phyloP scores from a whole-genome alignment of 192 early-diverging fungal species.

The Gaertneriomyces sp. region DNA sequence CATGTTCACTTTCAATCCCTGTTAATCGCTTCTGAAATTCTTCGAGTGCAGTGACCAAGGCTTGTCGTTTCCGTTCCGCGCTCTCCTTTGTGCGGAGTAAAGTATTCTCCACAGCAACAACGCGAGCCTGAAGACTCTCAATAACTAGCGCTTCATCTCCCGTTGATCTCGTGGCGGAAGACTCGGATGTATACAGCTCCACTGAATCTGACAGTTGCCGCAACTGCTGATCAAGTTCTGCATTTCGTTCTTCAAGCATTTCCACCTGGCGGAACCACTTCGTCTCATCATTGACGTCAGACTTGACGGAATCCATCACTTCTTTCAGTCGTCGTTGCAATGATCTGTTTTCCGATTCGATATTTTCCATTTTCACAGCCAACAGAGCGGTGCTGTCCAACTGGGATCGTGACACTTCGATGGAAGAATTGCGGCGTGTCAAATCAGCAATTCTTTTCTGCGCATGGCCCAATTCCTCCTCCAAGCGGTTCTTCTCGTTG shows the following conservation, averaged over 20 bases:
- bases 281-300: neutral
- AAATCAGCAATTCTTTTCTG: slow-evolving; percentile 8
- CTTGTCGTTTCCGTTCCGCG: slow-evolving; percentile 21
- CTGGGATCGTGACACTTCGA: too few relatives aligned
- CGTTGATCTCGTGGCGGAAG: neutral
- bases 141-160: slow-evolving; percentile 6
- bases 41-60: slow-evolving; percentile 5
- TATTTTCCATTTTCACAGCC: too few relatives aligned
- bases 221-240: slow-evolving; percentile 1
- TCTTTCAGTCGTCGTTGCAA: too few relatives aligned
- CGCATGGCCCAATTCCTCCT: slow-evolving; percentile 3
- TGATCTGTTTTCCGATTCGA: too few relatives aligned
- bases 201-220: slow-evolving; percentile 15
- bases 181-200: neutral
- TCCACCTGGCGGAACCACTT: neutral
- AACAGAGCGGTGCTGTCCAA: too few relatives aligned
- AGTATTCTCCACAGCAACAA: slow-evolving; percentile 23
- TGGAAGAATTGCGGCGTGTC: too few relatives aligned
- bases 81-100: slow-evolving; percentile 21
- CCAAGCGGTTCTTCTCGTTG: slow-evolving; percentile 8
- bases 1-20: neutral
- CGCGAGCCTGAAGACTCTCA: slow-evolving; percentile 11
- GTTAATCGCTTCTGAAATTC: neutral
- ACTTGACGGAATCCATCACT: too few relatives aligned
- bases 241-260: slow-evolving; percentile 7